Conservation (phyloP, 2,329 filamentous ascomycete genomes). For the Sarocladium oryzae region DNA sequence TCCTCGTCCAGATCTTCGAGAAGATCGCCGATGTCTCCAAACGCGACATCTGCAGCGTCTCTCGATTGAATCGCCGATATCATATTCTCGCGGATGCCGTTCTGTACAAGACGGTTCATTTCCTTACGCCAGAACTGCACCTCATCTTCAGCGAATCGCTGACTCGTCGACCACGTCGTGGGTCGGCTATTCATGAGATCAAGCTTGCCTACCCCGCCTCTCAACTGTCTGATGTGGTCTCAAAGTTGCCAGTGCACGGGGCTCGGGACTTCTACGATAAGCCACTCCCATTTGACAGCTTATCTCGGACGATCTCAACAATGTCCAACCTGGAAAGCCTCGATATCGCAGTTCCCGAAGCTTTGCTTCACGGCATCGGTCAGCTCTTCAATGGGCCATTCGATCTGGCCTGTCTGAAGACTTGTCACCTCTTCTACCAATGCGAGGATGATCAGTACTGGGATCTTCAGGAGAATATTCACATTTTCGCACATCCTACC, state of each 20-base stretch:
- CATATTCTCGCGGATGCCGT: constrained; percentile 40
- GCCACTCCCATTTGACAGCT: constrained; percentile 31
- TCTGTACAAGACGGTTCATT: constrained; percentile 39
- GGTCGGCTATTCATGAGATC: constrained; percentile 39
- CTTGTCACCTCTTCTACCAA: constrained; percentile 42
- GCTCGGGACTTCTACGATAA: constrained; percentile 19
- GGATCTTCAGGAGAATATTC: constrained; percentile 45
- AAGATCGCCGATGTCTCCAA: constrained; percentile 23
- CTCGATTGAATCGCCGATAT: constrained; percentile 34
- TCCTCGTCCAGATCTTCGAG: constrained; percentile 35
- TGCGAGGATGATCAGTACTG: constrained; percentile 37
- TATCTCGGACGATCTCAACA: constrained; percentile 39
- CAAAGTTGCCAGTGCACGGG: constrained; percentile 28
- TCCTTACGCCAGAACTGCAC: constrained; percentile 40
- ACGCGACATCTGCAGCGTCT: constrained; percentile 36
- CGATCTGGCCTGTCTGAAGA: constrained; percentile 40
- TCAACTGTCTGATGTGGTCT: constrained; percentile 34
- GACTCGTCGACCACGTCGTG: constrained; percentile 36
- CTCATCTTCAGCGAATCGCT: constrained; percentile 43
- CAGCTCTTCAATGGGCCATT: constrained; percentile 44
- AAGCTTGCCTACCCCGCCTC: constrained; percentile 38
- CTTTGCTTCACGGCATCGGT: constrained; percentile 38
- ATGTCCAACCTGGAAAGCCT: constrained; percentile 44
- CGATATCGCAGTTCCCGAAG: constrained; percentile 37
- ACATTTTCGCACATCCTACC: constrained; percentile 44